Base-by-base conservation (phyloP, 495 filamentous ascomycete species). In the Penicillium soppii region DNA sequence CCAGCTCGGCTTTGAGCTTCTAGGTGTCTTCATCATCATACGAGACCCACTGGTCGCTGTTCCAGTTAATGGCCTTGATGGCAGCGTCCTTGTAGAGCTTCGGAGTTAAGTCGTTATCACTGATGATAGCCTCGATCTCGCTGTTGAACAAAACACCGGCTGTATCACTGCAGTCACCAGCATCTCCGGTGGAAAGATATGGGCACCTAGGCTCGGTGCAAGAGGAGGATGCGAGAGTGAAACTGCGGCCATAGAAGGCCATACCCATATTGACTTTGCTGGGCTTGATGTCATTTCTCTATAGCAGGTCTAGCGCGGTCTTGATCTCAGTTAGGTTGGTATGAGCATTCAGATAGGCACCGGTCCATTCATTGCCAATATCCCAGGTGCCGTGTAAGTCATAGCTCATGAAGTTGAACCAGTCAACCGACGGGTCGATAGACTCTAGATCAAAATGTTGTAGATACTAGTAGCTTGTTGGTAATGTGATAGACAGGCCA, bases 341-440 rank as follows among this genome's bases (percentile, higher is more conserved):
- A n/a, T n/a, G n/a, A n/a, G n/a, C n/a, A n/a, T n/a, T n/a, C n/a
- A n/a, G n/a, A n/a, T n/a, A n/a, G n/a, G n/a, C n/a, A n/a, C n/a
- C n/a, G n/a, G n/a, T n/a, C n/a, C n/a, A n/a, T n/a, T n/a, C n/a
- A n/a, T n/a, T n/a, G n/a, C n/a, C n/a, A n/a, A n/a, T n/a, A n/a
- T n/a, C n/a, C n/a, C n/a, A n/a, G n/a, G n/a, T n/a, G n/a, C n/a
- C n/a, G n/a, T n/a, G n/a, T n/a, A n/a, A n/a, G n/a, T 7, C 59
- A 42, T 78, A 79, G 6, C 66, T 56, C 77, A 81, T 78, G 54
- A 73, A 65, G 16, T 70, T 70, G 47, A 80, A 75, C 17, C 58
- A 80, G 47, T 80, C 72, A 7, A 78, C 60, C 43, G 68, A 61
- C 2, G 44, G 46, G 20, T 67, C 65, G 61, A 81, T 61, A 0